phyloP scores from a whole-genome alignment of 208 protist species.

The Naegleria fowleri region DNA sequence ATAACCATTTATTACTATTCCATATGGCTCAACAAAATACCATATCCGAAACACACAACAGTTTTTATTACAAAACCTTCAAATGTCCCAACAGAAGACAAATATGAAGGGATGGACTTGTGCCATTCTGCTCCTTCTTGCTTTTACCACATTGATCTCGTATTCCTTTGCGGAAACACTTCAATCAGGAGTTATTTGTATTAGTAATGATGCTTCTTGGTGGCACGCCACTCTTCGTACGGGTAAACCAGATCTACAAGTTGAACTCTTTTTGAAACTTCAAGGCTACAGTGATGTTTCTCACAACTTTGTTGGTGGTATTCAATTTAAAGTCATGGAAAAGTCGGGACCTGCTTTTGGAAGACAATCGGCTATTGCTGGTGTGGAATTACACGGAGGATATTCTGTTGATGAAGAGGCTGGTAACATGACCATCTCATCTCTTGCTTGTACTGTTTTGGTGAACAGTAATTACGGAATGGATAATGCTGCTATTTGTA shows the following conservation, averaged over 20 bases:
- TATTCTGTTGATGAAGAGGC: not conserved
- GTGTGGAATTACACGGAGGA: not conserved
- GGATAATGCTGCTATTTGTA: not conserved
- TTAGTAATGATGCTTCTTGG: not conserved
- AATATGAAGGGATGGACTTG: no score
- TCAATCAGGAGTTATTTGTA: not conserved
- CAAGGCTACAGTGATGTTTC: not conserved
- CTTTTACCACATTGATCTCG: no score
- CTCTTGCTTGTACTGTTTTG: not conserved
- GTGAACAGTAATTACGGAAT: not conserved
- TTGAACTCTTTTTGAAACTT: not conserved
- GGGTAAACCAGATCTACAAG: not conserved
- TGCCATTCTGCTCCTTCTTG: no score
- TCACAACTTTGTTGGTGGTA: not conserved
- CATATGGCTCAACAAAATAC: no score
- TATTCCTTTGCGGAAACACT: no score
- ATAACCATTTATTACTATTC: no score
- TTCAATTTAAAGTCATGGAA: not conserved
- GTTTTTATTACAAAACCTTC: no score
- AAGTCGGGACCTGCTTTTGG: not conserved
- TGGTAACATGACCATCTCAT: not conserved
- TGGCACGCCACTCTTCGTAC: not conserved
- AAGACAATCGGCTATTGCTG: not conserved
- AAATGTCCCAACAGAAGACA: no score
- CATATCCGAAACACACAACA: no score